Evolutionary conservation across 2,329 filamentous ascomycete genomes (phyloP).

Genomic region (Septoria linicola): DNA sequence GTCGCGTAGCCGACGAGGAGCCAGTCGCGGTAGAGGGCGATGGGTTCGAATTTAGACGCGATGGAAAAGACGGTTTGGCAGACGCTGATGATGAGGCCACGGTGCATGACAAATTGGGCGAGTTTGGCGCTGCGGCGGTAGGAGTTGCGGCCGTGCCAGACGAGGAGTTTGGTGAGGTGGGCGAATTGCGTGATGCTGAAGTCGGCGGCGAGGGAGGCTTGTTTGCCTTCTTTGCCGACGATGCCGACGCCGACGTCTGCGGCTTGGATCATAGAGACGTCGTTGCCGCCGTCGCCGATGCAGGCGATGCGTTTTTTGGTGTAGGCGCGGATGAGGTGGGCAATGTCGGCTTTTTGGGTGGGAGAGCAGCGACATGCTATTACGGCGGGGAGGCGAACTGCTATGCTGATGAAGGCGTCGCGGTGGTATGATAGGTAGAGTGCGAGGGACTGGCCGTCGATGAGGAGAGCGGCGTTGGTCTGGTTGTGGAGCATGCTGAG

Average conservation of each 20-base stretch:
- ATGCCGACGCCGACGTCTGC: constrained; percentile 97
- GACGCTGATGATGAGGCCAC: constrained; percentile 89
- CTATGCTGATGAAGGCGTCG: constrained; percentile 80
- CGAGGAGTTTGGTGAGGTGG: constrained; percentile 92
- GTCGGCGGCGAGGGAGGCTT: constrained; percentile 91
- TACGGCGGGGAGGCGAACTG: constrained; percentile 84
- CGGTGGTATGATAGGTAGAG: constrained; percentile 81
- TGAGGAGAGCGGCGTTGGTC: constrained; percentile 80
- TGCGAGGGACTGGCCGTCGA: constrained; percentile 87
- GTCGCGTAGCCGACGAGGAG: constrained; percentile 95
- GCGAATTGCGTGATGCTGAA: constrained; percentile 96
- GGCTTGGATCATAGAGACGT: constrained; percentile 98
- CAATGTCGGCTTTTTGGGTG: constrained; percentile 93
- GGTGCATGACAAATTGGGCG: constrained; percentile 96
- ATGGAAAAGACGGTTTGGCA: constrained; percentile 98
- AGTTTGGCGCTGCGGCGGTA: constrained; percentile 96
- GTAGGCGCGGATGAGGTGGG: constrained; percentile 81
- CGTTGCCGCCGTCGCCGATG: constrained; percentile 96
- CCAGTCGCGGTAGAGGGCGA: constrained; percentile 95
- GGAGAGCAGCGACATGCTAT: constrained; percentile 96
- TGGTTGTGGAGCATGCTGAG: constrained; percentile 87
- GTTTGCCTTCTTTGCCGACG: constrained; percentile 93
- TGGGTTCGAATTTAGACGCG: constrained; percentile 85
- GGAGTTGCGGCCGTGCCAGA: constrained; percentile 97
- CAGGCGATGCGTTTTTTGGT: constrained; percentile 96